Evolutionary conservation across 345 rosid genomes (phyloP), one percentile per base, ranked within the genome.

Genomic region (Dovyalis caffra): DNA sequence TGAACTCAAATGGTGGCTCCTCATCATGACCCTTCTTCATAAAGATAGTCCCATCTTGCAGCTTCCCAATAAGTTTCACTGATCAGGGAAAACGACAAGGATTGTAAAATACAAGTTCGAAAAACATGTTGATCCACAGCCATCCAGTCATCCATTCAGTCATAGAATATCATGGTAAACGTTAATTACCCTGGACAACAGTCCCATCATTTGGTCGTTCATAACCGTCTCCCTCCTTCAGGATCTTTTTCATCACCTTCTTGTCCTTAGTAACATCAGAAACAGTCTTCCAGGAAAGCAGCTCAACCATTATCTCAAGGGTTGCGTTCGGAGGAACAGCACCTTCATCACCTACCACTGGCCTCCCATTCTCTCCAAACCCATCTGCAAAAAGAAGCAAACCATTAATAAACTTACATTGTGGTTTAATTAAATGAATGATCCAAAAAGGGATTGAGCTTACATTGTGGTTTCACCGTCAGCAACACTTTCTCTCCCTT

Each of bases 191-290:
- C 87, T 82, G 82, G 61, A 90, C 99, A 47, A 79, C 77, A 20
- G 98, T 77, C 56, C 99, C 99, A 47, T 91, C 99, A 45, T 86
- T 90, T 25, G 99, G 98, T 16, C 78, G 81, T 21, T 93, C 99
- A 82, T 89, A 91, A 33, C 95, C 97, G 70, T 93, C 98, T 6
- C 97, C 98, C 85, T 93, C 99, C 75, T 86, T 87, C 78, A 93
- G 80, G 49, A 87, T 88, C 79, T 91, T 93, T 86, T 91, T 93
- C 20, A 87, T 74, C 29, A 95, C 97, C 84, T 90, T 93, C 82
- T 85, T 86, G 76, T 95, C 99, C 51, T 93, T 87, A 32, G 95
- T 91, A 23, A 95, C 85, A 67, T 89, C 98, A 1, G 95, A 69
- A 34, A 95, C 97, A 21, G 88, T 88, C 80, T 88, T 95, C 99